Evolutionary conservation across 2,329 filamentous ascomycete genomes (phyloP).

Genomic region (Ceratocystiopsis minuta): DNA sequence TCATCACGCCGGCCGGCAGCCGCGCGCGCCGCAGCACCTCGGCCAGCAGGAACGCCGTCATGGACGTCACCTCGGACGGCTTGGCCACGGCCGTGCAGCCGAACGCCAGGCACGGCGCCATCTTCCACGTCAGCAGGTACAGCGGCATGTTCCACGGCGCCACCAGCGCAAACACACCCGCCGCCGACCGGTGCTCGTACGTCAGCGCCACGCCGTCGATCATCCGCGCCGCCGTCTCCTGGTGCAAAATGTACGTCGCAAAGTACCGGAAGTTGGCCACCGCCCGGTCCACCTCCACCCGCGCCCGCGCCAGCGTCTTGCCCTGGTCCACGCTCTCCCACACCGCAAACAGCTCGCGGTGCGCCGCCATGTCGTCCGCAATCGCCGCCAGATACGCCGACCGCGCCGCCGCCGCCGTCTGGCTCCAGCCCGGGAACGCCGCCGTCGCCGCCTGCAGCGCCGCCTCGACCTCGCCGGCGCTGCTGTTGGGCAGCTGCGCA

Average conservation of each 20-base stretch:
- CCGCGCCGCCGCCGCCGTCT: not conserved
- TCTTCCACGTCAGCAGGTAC: slow-evolving; percentile 58
- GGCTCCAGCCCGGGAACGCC: not conserved
- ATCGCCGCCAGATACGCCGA: not conserved
- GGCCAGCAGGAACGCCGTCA: slow-evolving; percentile 43
- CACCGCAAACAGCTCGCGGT: slow-evolving; percentile 1
- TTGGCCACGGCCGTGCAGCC: slow-evolving; percentile 48
- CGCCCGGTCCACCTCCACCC: not conserved
- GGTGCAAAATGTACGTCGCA: not conserved
- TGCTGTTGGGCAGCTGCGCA: not conserved
- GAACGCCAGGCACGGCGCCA: slow-evolving; percentile 49
- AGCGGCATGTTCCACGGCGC: slow-evolving; percentile 73
- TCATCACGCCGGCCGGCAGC: slow-evolving; percentile 46
- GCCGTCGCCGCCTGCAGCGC: not conserved
- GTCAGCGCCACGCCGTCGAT: slow-evolving; percentile 25
- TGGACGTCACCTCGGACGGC: slow-evolving; percentile 44
- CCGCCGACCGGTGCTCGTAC: slow-evolving; percentile 57
- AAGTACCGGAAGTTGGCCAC: slow-evolving; percentile 1
- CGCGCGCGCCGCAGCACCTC: slow-evolving; percentile 44
- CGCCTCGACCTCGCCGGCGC: not conserved
- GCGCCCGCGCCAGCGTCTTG: slow-evolving; percentile 7
- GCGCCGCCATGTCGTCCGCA: not conserved
- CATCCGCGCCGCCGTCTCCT: not conserved
- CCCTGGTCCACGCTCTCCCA: slow-evolving; percentile 3
- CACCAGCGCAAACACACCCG: slow-evolving; percentile 60